phyloP scores from a whole-genome alignment of 73 alveolate species.

The Stentor coeruleus region DNA sequence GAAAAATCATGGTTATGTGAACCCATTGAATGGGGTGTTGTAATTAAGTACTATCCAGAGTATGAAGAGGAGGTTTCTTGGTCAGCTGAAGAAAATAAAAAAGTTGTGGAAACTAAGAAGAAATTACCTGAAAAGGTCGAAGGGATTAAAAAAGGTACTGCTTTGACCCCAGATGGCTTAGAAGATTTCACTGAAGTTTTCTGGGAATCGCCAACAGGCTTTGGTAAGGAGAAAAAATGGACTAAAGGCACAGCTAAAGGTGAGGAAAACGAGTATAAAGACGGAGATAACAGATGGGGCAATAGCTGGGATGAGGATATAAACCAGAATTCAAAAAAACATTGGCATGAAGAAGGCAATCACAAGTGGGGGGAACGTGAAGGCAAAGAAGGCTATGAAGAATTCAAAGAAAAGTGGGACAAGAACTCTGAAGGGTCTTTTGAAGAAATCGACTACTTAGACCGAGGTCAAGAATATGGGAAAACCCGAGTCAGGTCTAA shows the following conservation, averaged over 20 bases:
- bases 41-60: constrained; percentile 8
- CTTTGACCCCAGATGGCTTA: neutral
- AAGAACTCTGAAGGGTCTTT: neutral
- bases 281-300: neutral
- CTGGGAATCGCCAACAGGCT: constrained; percentile 1
- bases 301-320: neutral
- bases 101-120: neutral
- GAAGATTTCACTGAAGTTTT: constrained; percentile 18
- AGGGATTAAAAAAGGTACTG: neutral
- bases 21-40: constrained; percentile 13
- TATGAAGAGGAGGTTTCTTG: constrained; percentile 12
- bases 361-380: neutral
- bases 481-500: neutral
- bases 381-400: constrained; percentile 18
- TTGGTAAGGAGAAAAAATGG: neutral
- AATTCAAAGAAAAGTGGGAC: constrained; percentile 13
- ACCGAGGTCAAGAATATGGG: neutral
- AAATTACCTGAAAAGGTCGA: neutral
- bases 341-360: neutral
- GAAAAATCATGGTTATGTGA: neutral
- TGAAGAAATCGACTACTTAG: neutral
- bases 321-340: neutral
- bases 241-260: constrained; percentile 20
- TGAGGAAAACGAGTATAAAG: constrained; percentile 6
- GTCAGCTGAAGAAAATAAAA: neutral